Evolutionary conservation across 495 filamentous ascomycete species (phyloP), one percentile per base, ranked within the genome.

Genomic region (Stereocaulon alpinum): DNA sequence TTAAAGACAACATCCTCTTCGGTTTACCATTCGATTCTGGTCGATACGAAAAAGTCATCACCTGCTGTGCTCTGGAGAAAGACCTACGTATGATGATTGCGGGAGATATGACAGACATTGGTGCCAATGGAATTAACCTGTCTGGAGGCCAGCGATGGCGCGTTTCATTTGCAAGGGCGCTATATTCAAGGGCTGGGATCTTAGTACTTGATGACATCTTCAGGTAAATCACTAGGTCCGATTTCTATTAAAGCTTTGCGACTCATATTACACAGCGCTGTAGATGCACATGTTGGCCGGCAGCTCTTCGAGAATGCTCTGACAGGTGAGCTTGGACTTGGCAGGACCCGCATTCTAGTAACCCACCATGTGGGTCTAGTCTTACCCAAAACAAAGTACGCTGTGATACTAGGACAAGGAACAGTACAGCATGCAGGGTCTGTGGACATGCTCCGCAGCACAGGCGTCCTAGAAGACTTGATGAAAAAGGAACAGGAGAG

Each of bases 201-300:
- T 76, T 94, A 0, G 74, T 94, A 24, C 72, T 94, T 52, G 89
- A 94, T 65, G 89, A 94, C 65, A 91, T 94, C 42, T 94, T 94
- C 70, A 88, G 85, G 61, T 63, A 59, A 80, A 82, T 17, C 12
- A 27, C 14, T 12, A 9, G 20, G 4, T 41, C 5, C 15, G n/a
- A 22, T 18, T 22, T 0, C 20, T 18, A 15, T 48, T 20, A 29
- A 57, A 17, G 14, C 2, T n/a, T 12, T 24, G 12, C 27, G 56
- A 18, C 55, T 44, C 17, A 52, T 34, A 9, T 49, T 30, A n/a
- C 27, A 18, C 17, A 64, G 62, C 48, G 78, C 76, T 0, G 65
- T 82, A 2, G 78, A 83, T 66, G 72, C 86, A 14, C 87, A 92
- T 67, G 87, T 89, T 50, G 89, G 89, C 15, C 79, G 81, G 22